Base-by-base conservation (phyloP, 2,329 filamentous ascomycete species). In the Chaetothyriales sp. region DNA sequence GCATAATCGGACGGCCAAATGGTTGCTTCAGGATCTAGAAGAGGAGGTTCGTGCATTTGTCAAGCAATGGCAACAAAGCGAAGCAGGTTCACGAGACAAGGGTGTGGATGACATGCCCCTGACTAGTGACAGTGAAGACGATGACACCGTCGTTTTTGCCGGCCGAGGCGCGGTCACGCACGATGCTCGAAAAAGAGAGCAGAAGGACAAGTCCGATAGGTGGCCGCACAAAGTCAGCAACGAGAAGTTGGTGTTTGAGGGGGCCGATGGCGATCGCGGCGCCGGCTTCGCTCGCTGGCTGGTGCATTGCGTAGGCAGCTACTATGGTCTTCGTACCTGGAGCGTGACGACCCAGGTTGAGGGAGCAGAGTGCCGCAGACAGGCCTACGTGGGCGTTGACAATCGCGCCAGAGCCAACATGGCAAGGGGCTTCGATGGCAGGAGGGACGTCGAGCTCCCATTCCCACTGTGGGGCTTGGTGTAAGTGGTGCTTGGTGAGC, bases 271-370 rank as follows among this genome's bases (percentile, higher is more conserved):
- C 51, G 87, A 89, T 60, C 80, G 81, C 53, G 78, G 80, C 6
- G 85, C 85, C 47, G 78, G 83, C 3, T 95, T 95, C 70, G 88
- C 86, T 82, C 84, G 90, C 56, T 96, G 89, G 85, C 78, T 96
- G 49, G 86, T 93, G 1, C 89, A 96, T 67, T 84, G 86, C 52
- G 89, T 96, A 56, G 90, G 86, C 8, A 79, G 83, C 43, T 96
- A 96, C 66, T 96, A 96, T 64, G 89, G 88, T 44, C 75, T 95
- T 51, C 78, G 81, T 54, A 95, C 89, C 18, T 87, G 81, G 71
- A 89, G 85, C 3, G 78, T 90, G 53, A 59, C 56, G 18, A 52
- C 48, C 43, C 50, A 55, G 26, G 51, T 55, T 12, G 53, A 53
- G 42, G 53, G 53, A 18, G 46, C 48, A 44, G 52, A 49, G 36